Base-by-base conservation (phyloP, 1,139 yeast genomes). In the Williopsis jadinii region DNA sequence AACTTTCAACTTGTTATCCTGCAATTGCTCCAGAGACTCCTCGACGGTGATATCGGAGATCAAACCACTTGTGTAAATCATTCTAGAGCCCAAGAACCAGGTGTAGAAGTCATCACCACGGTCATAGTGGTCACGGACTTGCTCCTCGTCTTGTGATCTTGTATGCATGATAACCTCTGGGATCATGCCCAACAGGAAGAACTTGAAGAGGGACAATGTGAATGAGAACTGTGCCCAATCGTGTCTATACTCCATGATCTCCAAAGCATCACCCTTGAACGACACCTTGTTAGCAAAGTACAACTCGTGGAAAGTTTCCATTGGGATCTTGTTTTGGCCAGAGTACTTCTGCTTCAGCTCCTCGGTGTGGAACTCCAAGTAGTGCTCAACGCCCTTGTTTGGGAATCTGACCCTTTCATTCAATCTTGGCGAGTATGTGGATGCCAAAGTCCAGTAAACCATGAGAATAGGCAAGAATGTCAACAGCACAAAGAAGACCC, bases 21-120 rank as follows among this genome's bases (percentile, higher is more conserved):
- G 96, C 58, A 88, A 62, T 66, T 86, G 76, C 67, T 87, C 97
- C 54, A 87, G 74, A 40, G 94, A 59, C 69, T 87, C 95, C 61
- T 80, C 88, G 41, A 62, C 66, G 50, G 71, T 68, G 56, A 79
- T 80, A 62, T 87, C 95, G 46, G 79, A 64, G 58, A 88, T 81
- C 43, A 85, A 70, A 60, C 97, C 96, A 30, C 94, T 80, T 37
- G 96, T 88, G 68, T 87, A 88, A 61, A 87, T 75, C 96, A 87
- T 87, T 66, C 96, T 80, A 52, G 95, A 95, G 44, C 96, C 97
- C 55, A 87, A 72, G 70, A 87, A 87, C 94, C 95, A 87, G 43
- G 88, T 70, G 76, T 87, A 88, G 65, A 88, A 87, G 66, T 88
- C 96, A 61, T 87, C 96, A 65, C 97, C 96, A 56, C 97, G 84